phyloP scores from a whole-genome alignment of 1,284 basidiomycete species.

The Malassezia dermatis region DNA sequence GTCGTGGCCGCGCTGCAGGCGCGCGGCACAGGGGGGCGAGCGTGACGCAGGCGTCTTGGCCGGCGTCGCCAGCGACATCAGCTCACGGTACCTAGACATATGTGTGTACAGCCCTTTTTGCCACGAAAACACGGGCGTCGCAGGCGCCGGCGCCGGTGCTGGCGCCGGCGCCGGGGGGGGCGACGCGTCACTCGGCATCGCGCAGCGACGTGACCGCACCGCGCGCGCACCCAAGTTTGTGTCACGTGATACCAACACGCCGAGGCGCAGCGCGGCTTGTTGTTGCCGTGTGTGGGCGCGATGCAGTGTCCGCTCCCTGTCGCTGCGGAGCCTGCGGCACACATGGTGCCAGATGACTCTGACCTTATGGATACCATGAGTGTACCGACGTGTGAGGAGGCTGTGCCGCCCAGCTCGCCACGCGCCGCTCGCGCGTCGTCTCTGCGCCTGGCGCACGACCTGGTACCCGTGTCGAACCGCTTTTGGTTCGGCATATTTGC shows the following conservation, averaged over 20 bases:
- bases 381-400: not conserved
- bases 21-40: slow-evolving; percentile 5
- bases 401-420: not conserved
- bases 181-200: not conserved
- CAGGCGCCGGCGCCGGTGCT: not conserved
- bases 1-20: slow-evolving; percentile 5
- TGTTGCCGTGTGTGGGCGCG: not conserved
- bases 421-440: not conserved
- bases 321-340: not conserved
- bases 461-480: slow-evolving; percentile 32
- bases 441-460: slow-evolving; percentile 21
- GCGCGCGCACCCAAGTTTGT: not conserved
- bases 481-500: slow-evolving; percentile 39
- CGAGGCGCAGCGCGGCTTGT: not conserved
- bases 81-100: not conserved
- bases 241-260: slow-evolving; percentile 4
- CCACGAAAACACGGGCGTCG: slow-evolving; percentile 8
- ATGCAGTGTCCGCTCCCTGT: slow-evolving; percentile 1
- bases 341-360: slow-evolving; percentile 33
- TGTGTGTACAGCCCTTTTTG: not conserved
- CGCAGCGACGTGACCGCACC: not conserved
- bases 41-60: not conserved
- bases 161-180: not conserved
- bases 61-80: not conserved
- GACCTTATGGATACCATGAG: slow-evolving; percentile 27